Conservation (phyloP, 345 rosid genomes). For the Xanthoceras sorbifolium region DNA sequence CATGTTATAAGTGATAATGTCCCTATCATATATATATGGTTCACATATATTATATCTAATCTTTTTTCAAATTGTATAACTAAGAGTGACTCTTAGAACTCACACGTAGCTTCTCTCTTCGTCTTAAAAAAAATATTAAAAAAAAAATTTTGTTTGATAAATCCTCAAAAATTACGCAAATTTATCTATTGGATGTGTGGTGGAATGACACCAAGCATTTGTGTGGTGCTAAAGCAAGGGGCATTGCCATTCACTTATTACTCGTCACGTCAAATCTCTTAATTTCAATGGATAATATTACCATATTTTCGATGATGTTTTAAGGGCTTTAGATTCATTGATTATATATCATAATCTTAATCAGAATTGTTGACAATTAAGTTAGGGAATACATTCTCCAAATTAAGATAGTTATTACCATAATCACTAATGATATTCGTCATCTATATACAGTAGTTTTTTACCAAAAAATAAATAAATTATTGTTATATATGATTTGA, state of each 20-base stretch:
- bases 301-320: neutral
- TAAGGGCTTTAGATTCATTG: too few relatives aligned
- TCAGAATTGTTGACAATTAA: too few relatives aligned
- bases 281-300: constrained; percentile 11
- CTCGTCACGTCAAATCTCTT: neutral
- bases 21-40: constrained; percentile 13
- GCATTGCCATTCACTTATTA: constrained; percentile 25
- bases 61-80: neutral
- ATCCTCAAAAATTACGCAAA: neutral
- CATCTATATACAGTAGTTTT: too few relatives aligned
- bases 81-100: constrained; percentile 28
- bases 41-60: neutral
- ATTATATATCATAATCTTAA: too few relatives aligned
- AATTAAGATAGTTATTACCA: too few relatives aligned
- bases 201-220: neutral
- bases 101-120: constrained; percentile 45
- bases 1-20: neutral
- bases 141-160: neutral
- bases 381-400: too few relatives aligned
- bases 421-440: too few relatives aligned
- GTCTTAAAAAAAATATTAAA: constrained; percentile 44
- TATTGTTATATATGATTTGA: too few relatives aligned
- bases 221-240: constrained; percentile 26
- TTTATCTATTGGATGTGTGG: constrained; percentile 17
- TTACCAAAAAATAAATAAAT: too few relatives aligned